Evolutionary conservation across 2,329 filamentous ascomycete species (phyloP).

Genomic region (Teratosphaeria viscida): DNA sequence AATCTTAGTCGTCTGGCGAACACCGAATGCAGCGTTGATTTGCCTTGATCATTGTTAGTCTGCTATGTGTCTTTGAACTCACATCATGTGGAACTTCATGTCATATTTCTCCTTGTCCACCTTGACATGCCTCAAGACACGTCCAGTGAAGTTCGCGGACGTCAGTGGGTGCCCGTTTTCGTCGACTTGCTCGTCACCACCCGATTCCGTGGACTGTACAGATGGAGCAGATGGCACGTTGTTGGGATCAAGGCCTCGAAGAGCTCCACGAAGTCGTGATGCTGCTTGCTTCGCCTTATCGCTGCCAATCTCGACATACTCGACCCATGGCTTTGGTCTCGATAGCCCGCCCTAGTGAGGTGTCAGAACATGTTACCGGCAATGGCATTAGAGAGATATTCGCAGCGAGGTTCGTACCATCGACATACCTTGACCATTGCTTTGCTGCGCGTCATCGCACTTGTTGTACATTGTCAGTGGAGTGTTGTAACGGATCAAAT

Average conservation of each 20-base stretch:
- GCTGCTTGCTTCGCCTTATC: neutral
- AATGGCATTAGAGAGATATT: neutral
- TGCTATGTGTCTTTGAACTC: neutral
- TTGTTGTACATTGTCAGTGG: neutral
- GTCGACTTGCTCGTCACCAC: neutral
- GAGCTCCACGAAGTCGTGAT: neutral
- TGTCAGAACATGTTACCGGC: neutral
- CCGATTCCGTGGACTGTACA: neutral
- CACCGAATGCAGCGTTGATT: neutral
- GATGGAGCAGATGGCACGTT: neutral
- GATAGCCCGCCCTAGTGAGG: neutral
- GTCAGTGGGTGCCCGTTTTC: neutral
- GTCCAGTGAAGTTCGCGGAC: neutral
- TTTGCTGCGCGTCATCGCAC: neutral
- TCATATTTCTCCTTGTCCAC: slow-evolving; percentile 6
- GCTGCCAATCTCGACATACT: neutral
- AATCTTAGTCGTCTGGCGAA: neutral
- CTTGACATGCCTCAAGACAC: slow-evolving; percentile 7
- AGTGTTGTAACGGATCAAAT: neutral
- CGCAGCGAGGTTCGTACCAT: neutral
- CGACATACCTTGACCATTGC: neutral
- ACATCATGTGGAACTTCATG: slow-evolving; percentile 18
- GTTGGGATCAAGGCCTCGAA: neutral
- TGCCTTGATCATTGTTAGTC: no score
- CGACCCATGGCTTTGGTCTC: neutral